Base-by-base conservation (phyloP, 192 early-diverging fungal genomes). In the Pecoramyces ruminantium region DNA sequence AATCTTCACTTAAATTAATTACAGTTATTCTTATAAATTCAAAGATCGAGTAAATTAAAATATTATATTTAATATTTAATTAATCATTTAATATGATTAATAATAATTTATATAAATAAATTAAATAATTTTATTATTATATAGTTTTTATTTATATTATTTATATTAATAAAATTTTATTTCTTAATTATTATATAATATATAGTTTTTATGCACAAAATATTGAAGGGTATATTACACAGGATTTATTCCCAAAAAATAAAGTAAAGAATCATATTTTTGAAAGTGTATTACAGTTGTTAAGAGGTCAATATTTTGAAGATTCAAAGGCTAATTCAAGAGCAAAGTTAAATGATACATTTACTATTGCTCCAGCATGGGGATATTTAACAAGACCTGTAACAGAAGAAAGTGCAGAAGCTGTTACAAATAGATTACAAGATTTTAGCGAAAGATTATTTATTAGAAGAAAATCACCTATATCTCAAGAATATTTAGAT, bases 381-480 rank as follows among this genome's bases (percentile, higher is more conserved):
- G 79, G 80, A 29, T 83, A 80, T 42, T 42, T 87, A 81, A 83
- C 81, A 5, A 28, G 88, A 28, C 82, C 83, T 6, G 42, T 79
- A 13, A 84, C 77, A 5, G 86, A 89, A 38, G 86, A 89, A 81
- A 82, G 81, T 28, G 81, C 58, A n/a, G 85, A 87, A 28, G 77
- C 30, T 51, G 77, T 88, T 42, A 38, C 83, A 5, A 82, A 84
- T 29, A 79, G 88, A 30, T 51, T 89, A 67, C 85, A 85, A 38
- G 83, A 78, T 29, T 84, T 89, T 84, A 82, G 87, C 9, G 88
- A 89, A 67, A 39, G 79, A 25, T n/a, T 87, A 18, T 86, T 89
- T 84, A 79, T 88, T 13, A 77, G 80, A 25, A 39, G 85, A 28
- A 87, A 85, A 78, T 77, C 28, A 81, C 21, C 18, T 21, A 83